These are phyloP conservation scores for Petunia axillaris DNA, from an alignment of 257 asterid genomes.

Conservation along the genomic window DNA sequence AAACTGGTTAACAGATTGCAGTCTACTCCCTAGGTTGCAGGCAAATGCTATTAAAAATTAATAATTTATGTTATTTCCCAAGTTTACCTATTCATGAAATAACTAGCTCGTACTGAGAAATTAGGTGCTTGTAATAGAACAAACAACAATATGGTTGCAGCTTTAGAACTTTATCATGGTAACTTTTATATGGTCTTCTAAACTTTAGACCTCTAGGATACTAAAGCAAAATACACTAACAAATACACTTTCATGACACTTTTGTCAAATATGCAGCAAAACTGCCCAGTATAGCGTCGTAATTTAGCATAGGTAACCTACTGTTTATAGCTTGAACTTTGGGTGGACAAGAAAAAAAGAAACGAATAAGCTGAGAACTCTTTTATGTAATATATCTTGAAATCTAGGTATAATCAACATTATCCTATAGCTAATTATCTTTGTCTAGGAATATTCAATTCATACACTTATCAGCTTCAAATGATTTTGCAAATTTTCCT, in stretches of 20 bases:
- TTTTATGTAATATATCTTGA: not conserved
- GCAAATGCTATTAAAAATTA: not conserved
- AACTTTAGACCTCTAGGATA: not conserved
- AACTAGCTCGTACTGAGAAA: not conserved
- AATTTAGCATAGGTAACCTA: not conserved
- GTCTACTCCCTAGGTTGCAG: not conserved
- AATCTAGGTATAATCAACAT: not conserved
- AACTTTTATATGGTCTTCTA: not conserved
- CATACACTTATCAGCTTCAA: not conserved
- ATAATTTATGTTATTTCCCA: not conserved
- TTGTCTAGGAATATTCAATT: not conserved
- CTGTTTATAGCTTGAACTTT: not conserved
- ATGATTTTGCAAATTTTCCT: not conserved
- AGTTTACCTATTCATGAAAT: slow-evolving; percentile 10
- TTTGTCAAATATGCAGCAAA: not conserved
- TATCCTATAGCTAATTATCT: not conserved
- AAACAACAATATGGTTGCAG: not conserved
- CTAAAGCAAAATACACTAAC: not conserved
- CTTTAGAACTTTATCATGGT: not conserved
- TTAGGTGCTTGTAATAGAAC: not conserved
- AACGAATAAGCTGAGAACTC: not conserved
- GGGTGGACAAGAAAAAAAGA: not conserved
- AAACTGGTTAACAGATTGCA: not conserved
- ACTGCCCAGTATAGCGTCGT: not conserved
- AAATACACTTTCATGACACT: not conserved